These are phyloP conservation scores for Atkinsonella texensis DNA, from an alignment of 2,329 filamentous ascomycete species.

Conservation along the genomic window DNA sequence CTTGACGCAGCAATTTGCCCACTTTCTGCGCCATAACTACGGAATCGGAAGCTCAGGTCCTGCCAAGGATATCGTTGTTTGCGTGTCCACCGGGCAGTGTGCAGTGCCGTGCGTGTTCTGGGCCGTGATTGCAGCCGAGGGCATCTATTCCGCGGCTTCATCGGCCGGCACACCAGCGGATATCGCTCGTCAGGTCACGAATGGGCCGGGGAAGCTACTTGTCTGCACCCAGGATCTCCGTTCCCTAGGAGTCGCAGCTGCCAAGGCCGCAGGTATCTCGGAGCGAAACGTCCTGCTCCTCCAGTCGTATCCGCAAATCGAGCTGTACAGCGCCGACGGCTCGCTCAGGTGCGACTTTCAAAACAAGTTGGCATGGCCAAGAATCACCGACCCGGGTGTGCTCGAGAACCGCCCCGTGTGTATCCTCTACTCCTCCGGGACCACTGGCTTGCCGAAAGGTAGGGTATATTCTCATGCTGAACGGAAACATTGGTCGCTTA, in stretches of 20 bases:
- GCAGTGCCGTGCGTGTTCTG: conserved; percentile 42
- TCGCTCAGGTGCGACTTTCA: conserved; percentile 16
- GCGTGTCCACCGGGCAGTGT: conserved; percentile 44
- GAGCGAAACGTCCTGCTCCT: conserved; percentile 38
- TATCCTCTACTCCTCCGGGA: conserved; percentile 36
- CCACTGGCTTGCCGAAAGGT: conserved; percentile 36
- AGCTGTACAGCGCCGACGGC: conserved; percentile 16
- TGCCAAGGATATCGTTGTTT: conserved; percentile 40
- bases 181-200: conserved; percentile 31
- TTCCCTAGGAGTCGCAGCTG: conserved; percentile 35
- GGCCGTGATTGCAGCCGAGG: conserved; percentile 45
- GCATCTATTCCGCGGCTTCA: conserved; percentile 44
- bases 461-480: background rate
- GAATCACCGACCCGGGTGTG: conserved; percentile 34
- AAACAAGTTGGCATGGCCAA: conserved; percentile 36
- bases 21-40: conserved; percentile 40
- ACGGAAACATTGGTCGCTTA: background rate
- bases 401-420: conserved; percentile 30
- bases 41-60: conserved; percentile 37
- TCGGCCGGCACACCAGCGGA: conserved; percentile 38
- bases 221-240: conserved; percentile 36
- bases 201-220: conserved; percentile 26
- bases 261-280: conserved; percentile 31
- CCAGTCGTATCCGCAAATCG: conserved; percentile 22
- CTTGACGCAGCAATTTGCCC: conserved; percentile 39